These are phyloP conservation scores for Amanita pseudoporphyria DNA, from an alignment of 768 basidiomycete species.

Conservation along the genomic window DNA sequence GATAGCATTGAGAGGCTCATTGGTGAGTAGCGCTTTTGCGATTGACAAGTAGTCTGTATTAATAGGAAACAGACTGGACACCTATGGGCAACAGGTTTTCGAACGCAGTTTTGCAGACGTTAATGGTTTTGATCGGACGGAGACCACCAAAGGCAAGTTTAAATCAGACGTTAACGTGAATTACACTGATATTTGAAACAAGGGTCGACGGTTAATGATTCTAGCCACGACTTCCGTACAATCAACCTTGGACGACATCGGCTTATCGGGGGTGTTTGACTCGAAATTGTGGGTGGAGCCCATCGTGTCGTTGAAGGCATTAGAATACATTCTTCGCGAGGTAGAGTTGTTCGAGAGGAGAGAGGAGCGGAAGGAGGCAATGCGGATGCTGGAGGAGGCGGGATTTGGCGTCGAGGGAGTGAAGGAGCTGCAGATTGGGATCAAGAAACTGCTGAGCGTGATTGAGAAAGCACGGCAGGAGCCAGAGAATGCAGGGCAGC, in stretches of 20 bases:
- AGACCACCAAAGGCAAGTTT: constrained; percentile 85
- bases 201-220: constrained; percentile 88
- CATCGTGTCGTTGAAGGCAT: constrained; percentile 54
- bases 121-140: constrained; percentile 81
- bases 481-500: constrained; percentile 69
- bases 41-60: background rate
- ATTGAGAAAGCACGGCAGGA: constrained; percentile 98
- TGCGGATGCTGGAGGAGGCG: constrained; percentile 62
- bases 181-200: background rate
- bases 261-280: constrained; percentile 85
- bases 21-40: constrained; percentile 38
- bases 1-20: constrained; percentile 91
- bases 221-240: constrained; percentile 89
- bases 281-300: constrained; percentile 80
- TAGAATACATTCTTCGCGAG: constrained; percentile 73
- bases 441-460: constrained; percentile 87
- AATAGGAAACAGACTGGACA: constrained; percentile 67
- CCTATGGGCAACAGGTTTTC: constrained; percentile 97
- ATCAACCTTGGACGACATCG: constrained; percentile 78
- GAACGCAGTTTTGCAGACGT: constrained; percentile 82
- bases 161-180: background rate
- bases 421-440: constrained; percentile 63
- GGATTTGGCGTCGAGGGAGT: constrained; percentile 52
- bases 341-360: constrained; percentile 63
- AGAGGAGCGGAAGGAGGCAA: constrained; percentile 45